Evolutionary conservation across 2,329 filamentous ascomycete genomes (phyloP), one percentile per base, ranked within the genome.

Genomic region (Ascochyta lentis): DNA sequence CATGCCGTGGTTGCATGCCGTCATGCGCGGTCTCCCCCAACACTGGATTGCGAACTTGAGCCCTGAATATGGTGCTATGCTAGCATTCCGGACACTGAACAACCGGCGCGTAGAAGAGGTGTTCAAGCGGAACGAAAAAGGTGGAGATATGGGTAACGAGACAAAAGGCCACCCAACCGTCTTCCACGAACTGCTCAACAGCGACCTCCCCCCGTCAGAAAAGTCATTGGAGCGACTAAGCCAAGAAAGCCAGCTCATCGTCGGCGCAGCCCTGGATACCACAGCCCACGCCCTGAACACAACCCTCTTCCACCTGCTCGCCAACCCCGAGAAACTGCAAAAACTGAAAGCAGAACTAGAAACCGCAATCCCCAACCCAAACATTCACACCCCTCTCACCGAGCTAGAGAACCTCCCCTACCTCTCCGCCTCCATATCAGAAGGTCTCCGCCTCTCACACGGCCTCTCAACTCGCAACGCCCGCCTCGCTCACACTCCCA

Each of bases 341-440:
- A 38, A 23, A 4, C 52, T 73, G 1, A 50, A 50, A 19, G 10
- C 39, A n/a, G 70, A 72, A 38, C 56, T 73, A 9, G 23, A 10
- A 12, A 12, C 44, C 3, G 56, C 51, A 1, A 61, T 65, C 3
- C 66, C 65, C 1, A 42, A 59, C 27, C 34, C 58, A 3, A 23
- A 15, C 3, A 6, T 13, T 3, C 29, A 42, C 10, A 43, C 39
- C 1, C 34, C 50, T 13, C 52, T 45, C 16, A 24, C 13, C 1
- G 29, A 60, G 2, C 66, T 72, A 2, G 59, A 68, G 26, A 35
- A 54, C 13, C 60, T 72, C 0, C 67, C 69, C 7, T 72, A 71
- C 50, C 57, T 72, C 22, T 37, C 51, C 9, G 70, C 66, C 15
- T 54, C 64, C 5, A 52, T 74, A 12, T 31, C 54, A 22, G 71